These are phyloP conservation scores for Talaromyces sp. DNA, from an alignment of 2,329 filamentous ascomycete species.

Conservation along the genomic window DNA sequence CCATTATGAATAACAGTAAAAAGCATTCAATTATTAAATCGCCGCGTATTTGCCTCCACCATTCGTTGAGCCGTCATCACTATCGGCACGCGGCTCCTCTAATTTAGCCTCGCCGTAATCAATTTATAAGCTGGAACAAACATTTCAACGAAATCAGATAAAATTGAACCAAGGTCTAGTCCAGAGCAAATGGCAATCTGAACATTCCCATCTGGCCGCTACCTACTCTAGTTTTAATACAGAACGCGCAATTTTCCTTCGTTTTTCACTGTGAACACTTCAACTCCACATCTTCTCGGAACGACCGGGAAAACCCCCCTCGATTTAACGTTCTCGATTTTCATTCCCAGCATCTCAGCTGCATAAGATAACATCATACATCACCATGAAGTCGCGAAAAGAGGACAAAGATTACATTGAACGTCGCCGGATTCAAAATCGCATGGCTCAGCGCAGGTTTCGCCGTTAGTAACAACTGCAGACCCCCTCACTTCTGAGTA, in stretches of 20 bases:
- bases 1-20: neutral
- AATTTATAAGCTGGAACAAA: neutral
- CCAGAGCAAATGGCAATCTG: too few species aligned
- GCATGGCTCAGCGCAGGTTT: slow-evolving; percentile 5
- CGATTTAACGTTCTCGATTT: neutral
- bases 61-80: neutral
- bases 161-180: neutral
- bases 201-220: too few species aligned
- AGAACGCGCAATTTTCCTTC: too few species aligned
- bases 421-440: slow-evolving; percentile 3
- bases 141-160: neutral
- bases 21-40: neutral
- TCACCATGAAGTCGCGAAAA: neutral
- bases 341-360: neutral
- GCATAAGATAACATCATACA: neutral
- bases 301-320: too few species aligned
- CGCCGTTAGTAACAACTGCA: neutral
- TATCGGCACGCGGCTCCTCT: neutral
- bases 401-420: neutral
- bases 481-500: too few species aligned
- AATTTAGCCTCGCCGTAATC: neutral
- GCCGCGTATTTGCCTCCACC: too few species aligned
- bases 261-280: neutral
- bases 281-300: neutral
- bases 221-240: too few species aligned